Evolutionary conservation across 164 flowering plant species (phyloP), one percentile per base, ranked within the genome.

Genomic region (Dillenia suffruticosa): DNA sequence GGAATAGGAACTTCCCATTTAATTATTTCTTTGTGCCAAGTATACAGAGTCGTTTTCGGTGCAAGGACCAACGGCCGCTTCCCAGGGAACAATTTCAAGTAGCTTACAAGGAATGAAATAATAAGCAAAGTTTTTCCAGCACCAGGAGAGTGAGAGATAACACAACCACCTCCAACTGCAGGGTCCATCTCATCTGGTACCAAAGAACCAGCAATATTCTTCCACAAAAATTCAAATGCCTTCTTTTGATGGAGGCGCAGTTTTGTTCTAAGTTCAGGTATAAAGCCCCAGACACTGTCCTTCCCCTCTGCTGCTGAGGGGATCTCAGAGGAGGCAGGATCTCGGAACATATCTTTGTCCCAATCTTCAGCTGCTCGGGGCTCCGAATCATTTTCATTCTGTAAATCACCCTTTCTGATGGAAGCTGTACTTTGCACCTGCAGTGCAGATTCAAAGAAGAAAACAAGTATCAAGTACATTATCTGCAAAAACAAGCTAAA

Each of bases 221-320:
- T 61, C 99, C 99, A 95, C 9, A 95, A 76, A 63, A 92, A 95
- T 60, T 95, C 96, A 64, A 86, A 92, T 56, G 97, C 99, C 68
- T 65, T 89, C 70, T 78, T 85, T 66, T 95, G 99, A 68, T 95
- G 99, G 26, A 68, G 16, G 51, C 78, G 92, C 11, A 95, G 53
- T 68, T 85, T 86, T 14, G 17, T 70, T 70, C 65, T 64, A 8
- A 92, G 76, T 8, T 85, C 82, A 24, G 99, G 97, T 63, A 95
- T 77, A 56, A 90, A 69, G 56, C 83, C 72, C 97, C 97, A 88
- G 26, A 90, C 97, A 64, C 73, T 89, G 2, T 76, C 81, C 57
- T 67, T 76, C 51, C 76, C 76, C 66, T 71, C 76, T 7, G 78
- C 54, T 40, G 62, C 45, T 14, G 78, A 68, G 12, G 54, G 13